Percentiles rank a stretch among this genome's conserved stretches.
phyloP scores from a whole-genome alignment of 345 rosid species.

The Hypericum perforatum region DNA sequence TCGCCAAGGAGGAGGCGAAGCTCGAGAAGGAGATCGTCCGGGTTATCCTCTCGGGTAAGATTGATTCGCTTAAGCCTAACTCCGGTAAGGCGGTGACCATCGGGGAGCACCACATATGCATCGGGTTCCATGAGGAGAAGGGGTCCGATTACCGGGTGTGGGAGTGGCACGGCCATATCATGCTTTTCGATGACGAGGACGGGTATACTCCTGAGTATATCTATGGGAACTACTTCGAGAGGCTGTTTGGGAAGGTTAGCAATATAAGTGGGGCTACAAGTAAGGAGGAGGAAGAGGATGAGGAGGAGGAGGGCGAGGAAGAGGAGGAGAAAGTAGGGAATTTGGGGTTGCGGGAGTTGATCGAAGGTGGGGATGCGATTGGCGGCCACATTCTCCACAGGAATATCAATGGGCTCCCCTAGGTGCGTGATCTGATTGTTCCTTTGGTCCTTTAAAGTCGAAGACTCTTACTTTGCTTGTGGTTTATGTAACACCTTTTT shows the following conservation, averaged over 20 bases:
- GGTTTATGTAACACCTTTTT: slow-evolving; percentile 4
- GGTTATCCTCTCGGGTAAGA: slow-evolving; percentile 55
- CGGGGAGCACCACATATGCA: slow-evolving; percentile 85
- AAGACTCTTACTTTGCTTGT: slow-evolving; percentile 22
- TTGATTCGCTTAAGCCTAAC: slow-evolving; percentile 72
- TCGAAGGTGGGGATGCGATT: slow-evolving; percentile 47
- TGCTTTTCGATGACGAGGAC: slow-evolving; percentile 81
- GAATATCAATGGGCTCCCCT: slow-evolving; percentile 47
- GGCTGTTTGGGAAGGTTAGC: slow-evolving; percentile 39
- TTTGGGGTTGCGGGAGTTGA: slow-evolving; percentile 80
- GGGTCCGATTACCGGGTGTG: slow-evolving; percentile 89
- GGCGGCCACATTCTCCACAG: slow-evolving; percentile 75
- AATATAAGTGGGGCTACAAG: background rate
- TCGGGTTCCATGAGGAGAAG: slow-evolving; percentile 71
- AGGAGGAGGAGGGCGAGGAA: background rate
- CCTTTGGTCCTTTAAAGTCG: too few relatives aligned
- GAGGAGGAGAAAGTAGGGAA: slow-evolving; percentile 25
- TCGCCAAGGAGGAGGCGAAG: slow-evolving; percentile 68
- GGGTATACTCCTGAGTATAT: slow-evolving; percentile 88
- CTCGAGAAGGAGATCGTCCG: slow-evolving; percentile 79
- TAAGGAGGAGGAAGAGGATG: too few relatives aligned
- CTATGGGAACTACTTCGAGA: slow-evolving; percentile 94
- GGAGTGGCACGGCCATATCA: slow-evolving; percentile 99
- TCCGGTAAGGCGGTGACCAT: slow-evolving; percentile 87
- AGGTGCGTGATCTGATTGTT: slow-evolving; percentile 25